Evolutionary conservation across 805 yeast species (phyloP), one percentile per base, ranked within the genome.

Genomic region (Candida incommunis): DNA sequence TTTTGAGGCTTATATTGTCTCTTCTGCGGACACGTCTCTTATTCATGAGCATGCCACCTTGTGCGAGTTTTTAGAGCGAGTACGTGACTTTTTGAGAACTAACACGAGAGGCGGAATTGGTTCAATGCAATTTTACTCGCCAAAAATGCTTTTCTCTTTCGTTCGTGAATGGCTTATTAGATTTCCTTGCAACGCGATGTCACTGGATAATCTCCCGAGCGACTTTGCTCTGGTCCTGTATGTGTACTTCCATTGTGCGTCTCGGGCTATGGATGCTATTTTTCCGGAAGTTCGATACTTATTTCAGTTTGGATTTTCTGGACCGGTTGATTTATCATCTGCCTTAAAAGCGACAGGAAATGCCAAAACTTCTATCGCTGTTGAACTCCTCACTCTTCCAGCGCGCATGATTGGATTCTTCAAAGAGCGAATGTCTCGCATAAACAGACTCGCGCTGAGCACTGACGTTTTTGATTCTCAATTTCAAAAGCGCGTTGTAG

Each of bases 251-350:
- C 65, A 61, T 41, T 65, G 66, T 3, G 58, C 54, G 3, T 54
- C 61, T 13, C 52, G 61, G 16, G 56, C 61, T 1, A 43, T 65
- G 41, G 63, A 58, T 46, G 64, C 67, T 1, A 50, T 65, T 25
- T 63, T 62, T 44, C 61, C 68, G 7, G 68, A 65, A 46, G 56
- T 58, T 2, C 49, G 66, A 35, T 65, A 63, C 46, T 56, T 59
- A 35, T 65, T 61, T 51, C 53, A 61, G 29, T 54, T 55, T 48
- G 62, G 65, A 1, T 65, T 63, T 48, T 54, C 57, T 44, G 67
- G 66, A 3, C 62, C 64, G n/a, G 58, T 61, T 43, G 65, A 64
- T 16, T 52, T 51, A 25, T 15, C 43, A 43, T 15, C 22, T 52
- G 27, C 43, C 57, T 22, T 46, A 47, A n/a, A 61, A 61, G 41